Conservation (phyloP, 1,139 yeast species). For the Magnusiomyces suaveolens region DNA sequence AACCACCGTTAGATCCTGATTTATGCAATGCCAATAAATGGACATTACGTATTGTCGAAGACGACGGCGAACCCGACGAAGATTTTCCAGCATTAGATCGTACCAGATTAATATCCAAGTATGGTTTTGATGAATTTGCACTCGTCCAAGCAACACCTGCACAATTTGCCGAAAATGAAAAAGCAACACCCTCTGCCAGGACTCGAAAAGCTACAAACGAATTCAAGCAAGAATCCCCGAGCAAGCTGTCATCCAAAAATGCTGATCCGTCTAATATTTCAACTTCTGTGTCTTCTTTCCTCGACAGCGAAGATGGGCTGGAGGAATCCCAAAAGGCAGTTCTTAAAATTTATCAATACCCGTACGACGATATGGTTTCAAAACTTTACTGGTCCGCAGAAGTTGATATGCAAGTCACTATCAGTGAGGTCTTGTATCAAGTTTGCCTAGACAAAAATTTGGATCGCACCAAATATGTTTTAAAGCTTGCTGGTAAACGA, state of each 20-base stretch:
- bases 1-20: slow-evolving; percentile 28
- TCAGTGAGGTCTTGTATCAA: slow-evolving; percentile 25
- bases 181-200: slow-evolving; percentile 26
- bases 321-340: slow-evolving; percentile 15
- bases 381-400: slow-evolving; percentile 26
- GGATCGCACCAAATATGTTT: slow-evolving; percentile 29
- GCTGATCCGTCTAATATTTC: slow-evolving; percentile 1
- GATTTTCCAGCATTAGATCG: slow-evolving; percentile 41
- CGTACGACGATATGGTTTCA: slow-evolving; percentile 30
- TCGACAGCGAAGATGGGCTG: slow-evolving; percentile 1
- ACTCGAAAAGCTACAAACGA: slow-evolving; percentile 12
- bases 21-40: slow-evolving; percentile 34
- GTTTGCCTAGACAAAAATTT: slow-evolving; percentile 30
- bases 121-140: slow-evolving; percentile 39
- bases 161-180: slow-evolving; percentile 30
- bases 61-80: slow-evolving; percentile 40
- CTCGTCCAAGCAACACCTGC: slow-evolving; percentile 34
- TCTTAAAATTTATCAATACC: slow-evolving; percentile 27
- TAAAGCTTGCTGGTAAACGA: slow-evolving; percentile 30
- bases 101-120: slow-evolving; percentile 34
- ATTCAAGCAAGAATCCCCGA: background rate
- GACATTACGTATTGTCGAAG: slow-evolving; percentile 38
- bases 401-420: slow-evolving; percentile 19
- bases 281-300: slow-evolving; percentile 5
- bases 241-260: background rate